Evolutionary conservation across 495 filamentous ascomycete species (phyloP), one percentile per base, ranked within the genome.

Genomic region (Penicillium flavigenum): DNA sequence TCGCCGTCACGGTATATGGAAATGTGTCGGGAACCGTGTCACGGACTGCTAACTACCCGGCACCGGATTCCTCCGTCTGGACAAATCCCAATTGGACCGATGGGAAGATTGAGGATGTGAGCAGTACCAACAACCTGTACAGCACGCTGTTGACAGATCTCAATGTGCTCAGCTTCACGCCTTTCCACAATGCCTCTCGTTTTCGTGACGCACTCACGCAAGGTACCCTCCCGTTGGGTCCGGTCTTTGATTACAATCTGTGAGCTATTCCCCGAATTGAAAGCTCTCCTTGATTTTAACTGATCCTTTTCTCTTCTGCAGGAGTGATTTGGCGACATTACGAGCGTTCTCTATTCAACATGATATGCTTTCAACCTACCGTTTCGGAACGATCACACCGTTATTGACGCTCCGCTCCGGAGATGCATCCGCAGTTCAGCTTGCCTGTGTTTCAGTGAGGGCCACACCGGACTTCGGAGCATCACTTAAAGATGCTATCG

Each of bases 1-100:
- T 98, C 29, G 83, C 83, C 55, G 74, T 97, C 27, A 96, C 86
- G 1, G 84, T 96, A 20, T 97, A 90, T 74, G 92, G 92, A 22
- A 96, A 97, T 71, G 91, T 98, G 20, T 86, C 86, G 26, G 94
- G 94, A 8, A 75, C 74, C 16, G 68, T 72, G 17, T 73, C 74
- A 52, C 43, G 60, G 31, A 65, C 77, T 20, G 49, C 70, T 5
- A 57, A 69, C 16, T 77, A 84, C 56, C 89, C 89, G 42, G 54
- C 76, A 5, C 66, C 72, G 42, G 68, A 81, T 45, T 73, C 81
- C 60, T 66, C 77, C 5, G 65, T 71, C 46, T 84, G 87, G 77
- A 63, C 46, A 1, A 77, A 90, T 65, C 62, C 75, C 0, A 85
- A 80, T 42, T 70, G 76, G 48, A 85, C 82, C 2, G 75, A 84